A percentile compares a stretch with the other conserved stretches of the same genome.
Conservation (phyloP, 2,329 filamentous ascomycete species). For the Emmonsiellopsis sp. region DNA sequence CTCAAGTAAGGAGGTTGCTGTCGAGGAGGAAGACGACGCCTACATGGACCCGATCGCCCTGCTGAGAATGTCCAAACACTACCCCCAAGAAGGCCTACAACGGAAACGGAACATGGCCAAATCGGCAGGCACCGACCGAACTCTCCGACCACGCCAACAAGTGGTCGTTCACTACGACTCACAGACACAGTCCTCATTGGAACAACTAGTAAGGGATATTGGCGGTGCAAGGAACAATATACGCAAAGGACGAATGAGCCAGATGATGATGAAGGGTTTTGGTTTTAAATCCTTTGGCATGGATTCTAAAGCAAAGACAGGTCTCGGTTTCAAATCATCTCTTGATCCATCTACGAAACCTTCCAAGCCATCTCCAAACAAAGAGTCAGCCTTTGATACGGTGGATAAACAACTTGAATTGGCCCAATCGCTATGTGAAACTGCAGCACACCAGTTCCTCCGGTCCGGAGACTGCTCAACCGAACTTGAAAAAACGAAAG, state of each 20-base stretch:
- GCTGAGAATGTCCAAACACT: slow-evolving; percentile 5
- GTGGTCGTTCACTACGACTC: slow-evolving; percentile 90
- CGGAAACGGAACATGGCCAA: slow-evolving; percentile 22
- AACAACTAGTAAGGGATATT: slow-evolving; percentile 72
- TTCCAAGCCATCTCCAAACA: slow-evolving; percentile 41
- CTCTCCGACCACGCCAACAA: slow-evolving; percentile 63
- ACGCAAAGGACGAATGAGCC: slow-evolving; percentile 66
- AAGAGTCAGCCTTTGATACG: slow-evolving; percentile 55
- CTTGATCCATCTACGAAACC: slow-evolving; percentile 17
- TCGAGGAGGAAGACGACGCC: slow-evolving; percentile 6
- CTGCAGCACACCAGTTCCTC: slow-evolving; percentile 81
- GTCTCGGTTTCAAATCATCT: slow-evolving; percentile 13
- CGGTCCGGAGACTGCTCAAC: slow-evolving; percentile 75
- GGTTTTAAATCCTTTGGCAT: slow-evolving; percentile 9
- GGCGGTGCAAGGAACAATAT: slow-evolving; percentile 73
- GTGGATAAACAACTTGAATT: slow-evolving; percentile 71
- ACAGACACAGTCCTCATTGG: slow-evolving; percentile 73
- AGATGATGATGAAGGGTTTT: slow-evolving; percentile 20
- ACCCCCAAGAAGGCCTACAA: slow-evolving; percentile 12
- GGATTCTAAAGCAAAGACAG: slow-evolving; percentile 1
- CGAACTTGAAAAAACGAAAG: slow-evolving; percentile 62
- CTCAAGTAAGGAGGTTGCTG: slow-evolving; percentile 1
- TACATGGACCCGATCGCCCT: slow-evolving; percentile 8
- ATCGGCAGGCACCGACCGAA: slow-evolving; percentile 16
- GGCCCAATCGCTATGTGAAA: slow-evolving; percentile 74